phyloP scores from a whole-genome alignment of 352 stramenopile species.

The Albugo candida region DNA sequence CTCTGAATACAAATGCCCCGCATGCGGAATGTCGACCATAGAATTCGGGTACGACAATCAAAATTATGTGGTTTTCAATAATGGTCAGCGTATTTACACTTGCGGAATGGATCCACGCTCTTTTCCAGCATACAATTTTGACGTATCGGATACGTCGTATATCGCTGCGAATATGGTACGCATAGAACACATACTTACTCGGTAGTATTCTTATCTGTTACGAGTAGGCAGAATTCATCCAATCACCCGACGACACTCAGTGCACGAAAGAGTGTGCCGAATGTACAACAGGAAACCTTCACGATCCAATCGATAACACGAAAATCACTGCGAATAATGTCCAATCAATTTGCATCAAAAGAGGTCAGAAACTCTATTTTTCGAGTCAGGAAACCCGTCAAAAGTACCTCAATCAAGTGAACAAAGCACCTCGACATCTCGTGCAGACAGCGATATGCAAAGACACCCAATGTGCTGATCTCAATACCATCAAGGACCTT shows the following conservation, averaged over 20 bases:
- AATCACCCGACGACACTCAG: constrained; percentile 1
- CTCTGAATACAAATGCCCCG: constrained; percentile 24
- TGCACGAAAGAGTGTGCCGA: constrained; percentile 20
- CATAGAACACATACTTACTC: not conserved
- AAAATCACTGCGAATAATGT: constrained; percentile 33
- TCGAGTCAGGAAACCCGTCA: constrained; percentile 39
- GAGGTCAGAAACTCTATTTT: constrained; percentile 77
- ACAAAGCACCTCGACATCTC: constrained; percentile 22
- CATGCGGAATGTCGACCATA: constrained; percentile 48
- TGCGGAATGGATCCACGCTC: constrained; percentile 48
- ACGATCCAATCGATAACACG: constrained; percentile 40
- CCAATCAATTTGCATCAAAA: constrained; percentile 45
- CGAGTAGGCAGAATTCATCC: constrained; percentile 20
- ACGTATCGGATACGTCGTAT: constrained; percentile 45
- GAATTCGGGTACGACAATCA: constrained; percentile 28
- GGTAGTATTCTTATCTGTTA: not conserved
- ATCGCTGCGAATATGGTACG: constrained; percentile 56
- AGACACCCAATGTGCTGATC: constrained; percentile 26
- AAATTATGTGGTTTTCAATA: constrained; percentile 38
- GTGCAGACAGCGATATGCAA: constrained; percentile 41
- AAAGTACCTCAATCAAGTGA: constrained; percentile 36
- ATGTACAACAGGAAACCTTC: constrained; percentile 22
- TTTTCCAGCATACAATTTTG: constrained; percentile 22
- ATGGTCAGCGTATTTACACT: constrained; percentile 52
- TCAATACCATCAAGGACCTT: constrained; percentile 28